Evolutionary conservation across 345 rosid genomes (phyloP).

Genomic region (Kandelia obovata): DNA sequence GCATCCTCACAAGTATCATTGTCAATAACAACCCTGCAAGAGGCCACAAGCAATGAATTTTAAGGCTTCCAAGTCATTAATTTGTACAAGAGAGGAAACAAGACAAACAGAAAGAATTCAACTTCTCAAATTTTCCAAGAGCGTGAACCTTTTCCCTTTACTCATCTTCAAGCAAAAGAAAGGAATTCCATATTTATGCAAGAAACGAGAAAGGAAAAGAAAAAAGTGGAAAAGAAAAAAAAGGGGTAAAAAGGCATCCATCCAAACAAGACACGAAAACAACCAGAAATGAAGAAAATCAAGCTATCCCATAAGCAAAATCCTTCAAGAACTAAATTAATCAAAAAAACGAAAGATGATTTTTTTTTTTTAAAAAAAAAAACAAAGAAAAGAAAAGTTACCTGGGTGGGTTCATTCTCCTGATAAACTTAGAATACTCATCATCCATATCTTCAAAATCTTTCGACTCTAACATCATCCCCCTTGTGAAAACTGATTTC

Average conservation of each 20-base stretch:
- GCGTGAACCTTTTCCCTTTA: conserved; percentile 5
- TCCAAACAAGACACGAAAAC: too few relatives aligned
- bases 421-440: conserved; percentile 76
- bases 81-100: neutral
- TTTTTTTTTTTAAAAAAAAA: too few relatives aligned
- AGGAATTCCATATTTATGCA: neutral
- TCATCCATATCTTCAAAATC: conserved; percentile 50
- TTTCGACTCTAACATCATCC: neutral
- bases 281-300: neutral
- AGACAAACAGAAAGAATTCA: neutral
- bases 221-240: neutral
- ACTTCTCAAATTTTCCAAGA: conserved; percentile 12
- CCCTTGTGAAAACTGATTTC: neutral
- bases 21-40: conserved; percentile 73
- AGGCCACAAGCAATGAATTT: conserved; percentile 18
- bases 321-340: neutral
- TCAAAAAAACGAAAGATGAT: too few relatives aligned
- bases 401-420: conserved; percentile 94
- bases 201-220: neutral
- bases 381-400: conserved; percentile 6
- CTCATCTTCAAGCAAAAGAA: conserved; percentile 7
- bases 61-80: conserved; percentile 1
- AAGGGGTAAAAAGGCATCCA: too few relatives aligned
- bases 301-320: conserved; percentile 9
- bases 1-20: conserved; percentile 62